Percentiles rank a stretch among this genome's conserved stretches.
These are phyloP conservation scores for Monosporascus sp. DNA, from an alignment of 2,329 filamentous ascomycete species.

Conservation along the genomic window DNA sequence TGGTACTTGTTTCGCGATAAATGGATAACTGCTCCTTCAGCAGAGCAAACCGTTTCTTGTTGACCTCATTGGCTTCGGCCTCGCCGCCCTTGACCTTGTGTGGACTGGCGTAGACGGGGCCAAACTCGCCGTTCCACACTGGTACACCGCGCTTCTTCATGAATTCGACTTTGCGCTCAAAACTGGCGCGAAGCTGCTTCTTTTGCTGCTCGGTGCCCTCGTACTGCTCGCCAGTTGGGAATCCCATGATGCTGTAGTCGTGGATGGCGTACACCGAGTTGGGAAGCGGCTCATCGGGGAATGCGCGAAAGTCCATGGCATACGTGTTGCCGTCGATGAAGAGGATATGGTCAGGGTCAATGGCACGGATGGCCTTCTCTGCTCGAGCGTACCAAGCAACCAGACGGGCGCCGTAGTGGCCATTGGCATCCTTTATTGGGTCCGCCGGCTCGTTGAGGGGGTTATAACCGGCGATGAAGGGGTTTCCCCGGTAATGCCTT, in stretches of 20 bases:
- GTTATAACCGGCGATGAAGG: too few species aligned
- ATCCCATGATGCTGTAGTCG: conserved; percentile 34
- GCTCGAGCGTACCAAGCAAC: too few species aligned
- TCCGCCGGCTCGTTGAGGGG: too few species aligned
- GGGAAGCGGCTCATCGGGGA: conserved; percentile 30
- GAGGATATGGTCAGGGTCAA: conserved; percentile 38
- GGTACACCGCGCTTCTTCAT: conserved; percentile 35
- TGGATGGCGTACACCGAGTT: conserved; percentile 43
- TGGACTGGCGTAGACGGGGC: conserved; percentile 39
- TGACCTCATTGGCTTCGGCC: conserved; percentile 31
- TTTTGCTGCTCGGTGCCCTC: too few species aligned
- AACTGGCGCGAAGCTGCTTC: conserved; percentile 15
- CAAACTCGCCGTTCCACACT: conserved; percentile 49
- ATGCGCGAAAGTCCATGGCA: conserved; percentile 44
- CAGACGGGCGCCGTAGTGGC: too few species aligned
- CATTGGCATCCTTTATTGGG: too few species aligned
- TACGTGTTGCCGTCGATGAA: conserved; percentile 50
- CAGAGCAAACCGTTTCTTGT: conserved; percentile 38
- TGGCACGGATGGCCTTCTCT: conserved; percentile 23
- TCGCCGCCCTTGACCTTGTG: conserved; percentile 3
- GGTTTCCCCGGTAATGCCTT: too few species aligned
- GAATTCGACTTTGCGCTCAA: conserved; percentile 38
- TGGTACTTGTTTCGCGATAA: conserved; percentile 31
- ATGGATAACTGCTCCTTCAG: conserved; percentile 36
- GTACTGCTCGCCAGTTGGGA: too few species aligned